Conservation (phyloP, 768 basidiomycete species). For the Boletus tomentosulus region DNA sequence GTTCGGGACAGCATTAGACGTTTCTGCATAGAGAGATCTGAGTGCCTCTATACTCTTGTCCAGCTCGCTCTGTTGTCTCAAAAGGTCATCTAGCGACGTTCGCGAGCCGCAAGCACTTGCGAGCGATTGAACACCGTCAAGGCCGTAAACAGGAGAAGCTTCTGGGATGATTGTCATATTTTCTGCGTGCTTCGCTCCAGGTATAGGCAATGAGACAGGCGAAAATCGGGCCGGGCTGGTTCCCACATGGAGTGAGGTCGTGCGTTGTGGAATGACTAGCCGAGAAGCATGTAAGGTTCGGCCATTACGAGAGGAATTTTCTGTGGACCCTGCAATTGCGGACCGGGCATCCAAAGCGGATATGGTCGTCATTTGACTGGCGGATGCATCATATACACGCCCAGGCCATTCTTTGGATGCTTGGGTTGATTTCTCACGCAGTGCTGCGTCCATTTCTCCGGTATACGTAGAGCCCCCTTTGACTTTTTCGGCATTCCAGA, state of each 20-base stretch:
- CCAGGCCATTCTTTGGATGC: conserved; percentile 7
- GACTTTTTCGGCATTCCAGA: conserved; percentile 35
- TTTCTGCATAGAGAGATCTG: conserved; percentile 38
- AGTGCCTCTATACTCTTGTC: conserved; percentile 62
- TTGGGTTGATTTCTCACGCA: conserved; percentile 2
- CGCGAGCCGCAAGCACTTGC: conserved; percentile 15
- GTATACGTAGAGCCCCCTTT: conserved; percentile 10
- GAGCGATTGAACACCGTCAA: conserved; percentile 33
- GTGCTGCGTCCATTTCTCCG: neutral
- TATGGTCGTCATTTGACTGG: neutral
- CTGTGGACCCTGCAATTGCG: conserved; percentile 1
- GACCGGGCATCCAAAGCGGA: conserved; percentile 10
- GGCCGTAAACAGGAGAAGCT: conserved; percentile 44
- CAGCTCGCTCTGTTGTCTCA: conserved; percentile 60
- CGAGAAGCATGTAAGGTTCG: conserved; percentile 1
- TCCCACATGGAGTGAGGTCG: conserved; percentile 2
- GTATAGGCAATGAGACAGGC: neutral
- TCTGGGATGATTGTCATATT: neutral
- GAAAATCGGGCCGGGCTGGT: neutral
- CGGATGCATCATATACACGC: conserved; percentile 3
- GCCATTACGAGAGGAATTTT: conserved; percentile 4
- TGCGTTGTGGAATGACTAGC: neutral
- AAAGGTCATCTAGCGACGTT: conserved; percentile 46
- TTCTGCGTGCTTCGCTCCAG: neutral
- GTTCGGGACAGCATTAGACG: conserved; percentile 29